Base-by-base conservation (phyloP, 495 filamentous ascomycete species). In the Penicillium nucicola region DNA sequence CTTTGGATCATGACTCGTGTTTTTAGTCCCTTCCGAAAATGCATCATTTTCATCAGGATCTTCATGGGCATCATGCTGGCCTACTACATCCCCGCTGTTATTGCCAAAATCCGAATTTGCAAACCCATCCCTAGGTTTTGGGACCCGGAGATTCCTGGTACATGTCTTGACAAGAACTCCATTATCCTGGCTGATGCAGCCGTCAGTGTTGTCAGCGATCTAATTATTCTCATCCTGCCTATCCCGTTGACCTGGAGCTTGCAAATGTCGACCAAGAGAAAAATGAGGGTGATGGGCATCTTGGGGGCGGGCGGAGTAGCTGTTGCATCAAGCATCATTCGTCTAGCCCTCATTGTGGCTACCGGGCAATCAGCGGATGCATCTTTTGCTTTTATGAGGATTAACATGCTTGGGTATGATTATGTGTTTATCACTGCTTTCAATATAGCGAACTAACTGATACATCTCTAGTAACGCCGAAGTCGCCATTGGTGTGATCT, bases 51-150 rank as follows among this genome's bases (percentile, higher is more conserved):
- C 48, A 68, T 74, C 43, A 57, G 65, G 47, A 45, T 65, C 50
- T 61, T 71, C 41, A 65, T 74, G 33, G 68, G 52, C 15, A n/a
- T 69, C 41, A 67, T 74, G 57, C 38, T 74, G 1, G 63, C 56
- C 12, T 74, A 72, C 54, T 74, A 76, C 51, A 60, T 70, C 22
- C 63, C 66, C 5, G 63, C 66, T 19, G 51, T 72, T 14, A 61
- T 70, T 30, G 61, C 71, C 49, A 74, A 74, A 46, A 63, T 67
- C 36, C 54, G 55, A 35, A 69, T 74, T 40, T 76, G 70, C 60
- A 48, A 52, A n/a, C 70, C 70, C 2, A 62, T 76, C 19, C 25
- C 50, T 17, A 59, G 50, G 18, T 73, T 69, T 43, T 73, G 68
- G 70, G 35, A 55, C 20, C 20, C 38, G 0, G 34, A 45, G 20